Percentiles rank a stretch among this genome's conserved stretches.
phyloP scores from a whole-genome alignment of 352 stramenopile species.

The Phytopythium aichiense region DNA sequence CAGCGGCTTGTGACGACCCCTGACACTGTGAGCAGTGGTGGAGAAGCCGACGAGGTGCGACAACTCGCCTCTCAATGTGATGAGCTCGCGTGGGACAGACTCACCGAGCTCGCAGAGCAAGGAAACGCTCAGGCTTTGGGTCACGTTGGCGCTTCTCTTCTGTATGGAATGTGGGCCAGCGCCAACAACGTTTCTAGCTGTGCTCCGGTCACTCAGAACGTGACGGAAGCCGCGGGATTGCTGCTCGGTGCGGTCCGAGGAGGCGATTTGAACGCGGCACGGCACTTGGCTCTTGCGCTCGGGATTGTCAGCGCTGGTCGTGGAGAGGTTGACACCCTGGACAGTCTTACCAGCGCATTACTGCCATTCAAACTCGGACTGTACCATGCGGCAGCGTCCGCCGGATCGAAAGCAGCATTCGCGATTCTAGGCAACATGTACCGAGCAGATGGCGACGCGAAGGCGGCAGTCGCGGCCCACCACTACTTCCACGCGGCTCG shows the following conservation, averaged over 20 bases:
- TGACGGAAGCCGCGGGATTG: not conserved
- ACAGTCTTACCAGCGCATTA: not conserved
- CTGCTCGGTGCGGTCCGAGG: conserved; percentile 1
- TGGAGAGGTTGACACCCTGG: not conserved
- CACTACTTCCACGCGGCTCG: conserved; percentile 59
- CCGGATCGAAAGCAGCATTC: conserved; percentile 39
- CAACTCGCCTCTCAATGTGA: not conserved
- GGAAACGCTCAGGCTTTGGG: not conserved
- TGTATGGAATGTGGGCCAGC: not conserved
- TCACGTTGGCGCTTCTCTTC: not conserved
- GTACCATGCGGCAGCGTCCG: conserved; percentile 43
- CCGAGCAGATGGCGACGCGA: not conserved
- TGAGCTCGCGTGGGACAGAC: not conserved
- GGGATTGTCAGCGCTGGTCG: not conserved
- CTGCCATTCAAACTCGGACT: conserved; percentile 28
- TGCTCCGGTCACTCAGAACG: not conserved
- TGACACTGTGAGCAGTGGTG: not conserved
- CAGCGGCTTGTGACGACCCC: not conserved
- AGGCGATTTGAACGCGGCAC: conserved; percentile 9
- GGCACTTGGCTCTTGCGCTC: conserved; percentile 11
- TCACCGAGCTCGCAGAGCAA: not conserved
- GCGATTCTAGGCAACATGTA: conserved; percentile 36
- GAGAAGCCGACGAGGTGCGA: not conserved
- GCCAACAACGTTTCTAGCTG: not conserved
- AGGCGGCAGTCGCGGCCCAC: conserved; percentile 38